Base-by-base conservation (phyloP, 2,329 filamentous ascomycete species). In the Xylaria sp. region DNA sequence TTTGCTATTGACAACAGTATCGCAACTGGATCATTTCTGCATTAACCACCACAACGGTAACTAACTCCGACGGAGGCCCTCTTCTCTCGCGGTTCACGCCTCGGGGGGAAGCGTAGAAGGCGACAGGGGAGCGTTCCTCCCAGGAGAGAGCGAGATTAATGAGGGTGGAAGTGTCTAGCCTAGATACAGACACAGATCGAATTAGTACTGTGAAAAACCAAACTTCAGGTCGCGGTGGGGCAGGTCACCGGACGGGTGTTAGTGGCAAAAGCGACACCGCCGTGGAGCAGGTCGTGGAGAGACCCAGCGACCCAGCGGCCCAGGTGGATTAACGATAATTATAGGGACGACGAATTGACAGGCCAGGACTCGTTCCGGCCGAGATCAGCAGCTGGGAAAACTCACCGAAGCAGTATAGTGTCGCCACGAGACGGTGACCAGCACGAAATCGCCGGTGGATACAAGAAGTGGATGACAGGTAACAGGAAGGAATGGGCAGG, bases 21-120 rank as follows among this genome's bases (percentile, higher is more conserved):
- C 74, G 70, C 72, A 69, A 72, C 73, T 71, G 67, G 72, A 68
- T 76, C 76, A 78, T 78, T 70, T 70, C 76, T 72, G 72, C 75
- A 64, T 65, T 55, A 57, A 69, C 54, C 63, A 67, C 62, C 25
- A 50, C 60, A 55, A 50, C 60, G n/a, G 31, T 13, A 18, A 34
- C 55, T 51, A 46, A 48, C 63, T 50, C 63, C 50, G 48, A 62
- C 20, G 55, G 58, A 50, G 41, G 48, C 63, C 46, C 39, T 72
- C 70, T 59, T 64, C 52, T 50, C n/a, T 62, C 15, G 41, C 59
- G 60, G 67, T 63, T 65, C 65, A 52, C 57, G 56, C 61, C 62
- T 44, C 28, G 51, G 51, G 52, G 66, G 39, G 65, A 70, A 63
- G 65, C 67, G 67, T 63, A 63, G 59, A 62, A 60, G 65, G 59